Conservation (phyloP, 192 early-diverging fungal species). For the Backusella westeae region DNA sequence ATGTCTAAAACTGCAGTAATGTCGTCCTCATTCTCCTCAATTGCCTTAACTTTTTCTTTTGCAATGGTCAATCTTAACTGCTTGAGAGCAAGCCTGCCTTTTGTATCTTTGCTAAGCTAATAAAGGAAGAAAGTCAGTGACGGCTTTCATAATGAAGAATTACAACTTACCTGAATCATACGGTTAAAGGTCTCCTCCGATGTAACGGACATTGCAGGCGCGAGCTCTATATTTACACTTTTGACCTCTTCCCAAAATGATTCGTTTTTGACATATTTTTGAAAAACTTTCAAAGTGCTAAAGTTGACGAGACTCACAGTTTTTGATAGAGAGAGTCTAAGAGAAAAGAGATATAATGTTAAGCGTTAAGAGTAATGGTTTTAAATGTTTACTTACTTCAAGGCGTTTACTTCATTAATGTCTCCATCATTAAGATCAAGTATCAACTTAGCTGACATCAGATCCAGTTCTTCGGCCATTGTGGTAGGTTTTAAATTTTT, state of each 20-base stretch:
- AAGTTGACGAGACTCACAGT: constrained; percentile 2
- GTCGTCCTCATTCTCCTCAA: neutral
- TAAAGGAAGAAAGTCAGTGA: constrained; percentile 3
- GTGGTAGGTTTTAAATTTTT: neutral
- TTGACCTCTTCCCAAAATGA: constrained; percentile 1
- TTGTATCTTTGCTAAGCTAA: neutral
- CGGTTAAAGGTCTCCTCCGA: neutral
- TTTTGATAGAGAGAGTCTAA: constrained; percentile 5
- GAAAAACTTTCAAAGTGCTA: constrained; percentile 5
- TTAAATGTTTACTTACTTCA: constrained; percentile 1
- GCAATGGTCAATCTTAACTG: constrained; percentile 1
- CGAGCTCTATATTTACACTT: neutral
- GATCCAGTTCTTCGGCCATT: constrained; percentile 2
- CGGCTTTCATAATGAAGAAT: constrained; percentile 2
- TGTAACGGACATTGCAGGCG: neutral
- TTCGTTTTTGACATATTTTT: constrained; percentile 4
- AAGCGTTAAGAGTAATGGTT: constrained; percentile 5
- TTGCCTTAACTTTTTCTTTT: constrained; percentile 2
- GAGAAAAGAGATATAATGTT: constrained; percentile 2
- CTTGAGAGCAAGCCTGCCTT: neutral
- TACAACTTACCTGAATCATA: constrained; percentile 3
- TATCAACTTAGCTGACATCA: neutral
- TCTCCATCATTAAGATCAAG: constrained; percentile 1
- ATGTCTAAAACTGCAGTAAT: constrained; percentile 13
- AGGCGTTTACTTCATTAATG: neutral